Conservation (phyloP, 129 eudicot genomes). For the Deinandra increscens region DNA sequence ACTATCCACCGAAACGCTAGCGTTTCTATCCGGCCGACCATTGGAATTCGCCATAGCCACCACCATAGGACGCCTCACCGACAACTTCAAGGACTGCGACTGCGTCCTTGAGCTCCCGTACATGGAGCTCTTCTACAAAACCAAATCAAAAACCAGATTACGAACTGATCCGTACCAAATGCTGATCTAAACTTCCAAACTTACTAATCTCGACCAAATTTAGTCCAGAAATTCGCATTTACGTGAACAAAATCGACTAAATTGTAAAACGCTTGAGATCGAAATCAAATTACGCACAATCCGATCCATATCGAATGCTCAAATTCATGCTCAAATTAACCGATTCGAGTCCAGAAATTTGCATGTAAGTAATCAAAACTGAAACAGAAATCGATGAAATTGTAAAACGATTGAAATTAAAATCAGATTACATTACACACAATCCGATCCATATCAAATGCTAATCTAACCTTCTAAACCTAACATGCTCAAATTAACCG, state of each 20-base stretch:
- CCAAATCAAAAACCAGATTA: not conserved
- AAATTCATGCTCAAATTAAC: not conserved
- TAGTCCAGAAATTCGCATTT: not conserved
- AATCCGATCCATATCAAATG: not conserved
- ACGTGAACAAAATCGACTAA: not conserved
- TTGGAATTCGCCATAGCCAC: conserved; percentile 33
- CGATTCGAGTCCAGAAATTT: not conserved
- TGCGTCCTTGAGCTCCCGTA: conserved; percentile 35
- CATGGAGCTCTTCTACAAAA: conserved; percentile 35
- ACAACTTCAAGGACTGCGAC: conserved; percentile 22
- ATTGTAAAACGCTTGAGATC: not conserved
- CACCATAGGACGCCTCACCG: conserved; percentile 28
- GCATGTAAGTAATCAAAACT: not conserved
- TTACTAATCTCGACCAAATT: not conserved
- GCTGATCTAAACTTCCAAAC: not conserved
- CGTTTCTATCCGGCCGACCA: conserved; percentile 30
- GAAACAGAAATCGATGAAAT: not conserved
- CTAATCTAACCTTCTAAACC: not conserved
- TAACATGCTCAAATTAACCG: not conserved
- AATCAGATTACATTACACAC: not conserved
- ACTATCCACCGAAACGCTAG: conserved; percentile 31
- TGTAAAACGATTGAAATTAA: not conserved
- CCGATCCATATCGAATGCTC: not conserved
- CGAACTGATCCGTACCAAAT: not conserved
- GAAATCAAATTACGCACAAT: not conserved